Conservation (phyloP, 2,329 filamentous ascomycete genomes). For the Metarhizium rileyi region DNA sequence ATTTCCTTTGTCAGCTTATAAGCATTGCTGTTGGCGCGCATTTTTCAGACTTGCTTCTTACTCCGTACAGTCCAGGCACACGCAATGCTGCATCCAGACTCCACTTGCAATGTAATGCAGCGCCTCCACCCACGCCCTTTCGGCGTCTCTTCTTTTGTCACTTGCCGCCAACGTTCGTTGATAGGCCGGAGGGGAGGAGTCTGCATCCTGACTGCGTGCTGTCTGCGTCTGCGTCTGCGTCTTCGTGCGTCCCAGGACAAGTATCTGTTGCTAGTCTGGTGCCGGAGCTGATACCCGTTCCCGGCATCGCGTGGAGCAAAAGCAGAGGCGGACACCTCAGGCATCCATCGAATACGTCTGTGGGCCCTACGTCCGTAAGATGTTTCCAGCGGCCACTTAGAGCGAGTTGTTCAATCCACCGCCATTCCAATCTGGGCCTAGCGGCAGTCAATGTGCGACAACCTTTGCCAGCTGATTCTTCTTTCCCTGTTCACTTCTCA, state of each 20-base stretch:
- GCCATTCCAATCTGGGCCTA: not conserved
- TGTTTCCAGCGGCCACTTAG: not conserved
- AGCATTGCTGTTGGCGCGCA: not conserved
- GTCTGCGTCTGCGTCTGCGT: not conserved
- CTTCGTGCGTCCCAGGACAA: too few relatives aligned
- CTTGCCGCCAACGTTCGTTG: not conserved
- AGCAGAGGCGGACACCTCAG: not conserved
- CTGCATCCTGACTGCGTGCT: not conserved
- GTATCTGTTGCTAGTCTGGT: not conserved
- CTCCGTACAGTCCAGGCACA: not conserved
- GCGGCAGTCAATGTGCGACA: constrained; percentile 3
- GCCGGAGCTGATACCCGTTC: not conserved
- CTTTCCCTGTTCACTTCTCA: not conserved
- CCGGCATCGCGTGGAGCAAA: not conserved
- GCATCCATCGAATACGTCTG: not conserved
- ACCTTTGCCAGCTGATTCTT: not conserved
- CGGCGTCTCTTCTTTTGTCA: not conserved
- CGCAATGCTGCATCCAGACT: not conserved
- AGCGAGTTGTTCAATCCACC: not conserved
- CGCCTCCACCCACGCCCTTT: not conserved
- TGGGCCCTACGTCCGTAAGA: not conserved
- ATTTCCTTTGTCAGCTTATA: too few relatives aligned
- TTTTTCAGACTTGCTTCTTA: too few relatives aligned
- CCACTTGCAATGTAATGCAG: not conserved
- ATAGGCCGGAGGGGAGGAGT: not conserved